Base-by-base conservation (phyloP, 164 flowering plant genomes). In the Paratinospora sagittata region DNA sequence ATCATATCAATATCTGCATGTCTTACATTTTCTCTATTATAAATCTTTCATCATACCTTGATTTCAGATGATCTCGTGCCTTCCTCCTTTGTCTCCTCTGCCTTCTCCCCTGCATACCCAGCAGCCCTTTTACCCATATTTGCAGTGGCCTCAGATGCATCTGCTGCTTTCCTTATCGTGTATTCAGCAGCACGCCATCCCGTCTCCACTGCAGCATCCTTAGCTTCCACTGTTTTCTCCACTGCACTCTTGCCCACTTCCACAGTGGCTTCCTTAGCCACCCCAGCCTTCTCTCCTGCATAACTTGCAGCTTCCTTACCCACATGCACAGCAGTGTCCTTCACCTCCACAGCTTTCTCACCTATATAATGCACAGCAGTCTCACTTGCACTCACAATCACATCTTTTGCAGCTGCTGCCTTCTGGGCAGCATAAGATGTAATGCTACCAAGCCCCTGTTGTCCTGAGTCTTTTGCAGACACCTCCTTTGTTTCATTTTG, bases 31-130 rank as follows among this genome's bases (percentile, higher is more conserved):
- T 37, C 57, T 43, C 49, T 1, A 43, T 7, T 43, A 43, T 43
- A 43, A 43, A 43, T 43, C 14, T 43, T 16, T n/a, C n/a, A n/a
- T 23, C 24, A 30, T 79, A 82, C 86, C 84, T 77, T 63, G 4
- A 17, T 12, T 65, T 49, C 75, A 19, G 76, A 45, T 47, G 73
- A 55, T 45, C 65, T 71, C 75, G 77, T 82, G 78, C 52, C 81
- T 58, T 55, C 74, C 57, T 82, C 85, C 21, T 89, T 85, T 14
- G 85, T 86, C 41, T 81, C 85, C 72, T 77, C 84, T 0, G 82
- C 76, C 66, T 66, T 82, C 68, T 82, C 86, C 5, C 64, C 68
- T 0, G 76, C 66, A 69, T 81, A 82, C 4, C 83, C 86, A 0
- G 87, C 82, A 3, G 73, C 83, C 76, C 83, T 80, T 0, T 83